Evolutionary conservation across 192 early-diverging fungal species (phyloP), one percentile per base, ranked within the genome.

Genomic region (Backusella mclennaniae): DNA sequence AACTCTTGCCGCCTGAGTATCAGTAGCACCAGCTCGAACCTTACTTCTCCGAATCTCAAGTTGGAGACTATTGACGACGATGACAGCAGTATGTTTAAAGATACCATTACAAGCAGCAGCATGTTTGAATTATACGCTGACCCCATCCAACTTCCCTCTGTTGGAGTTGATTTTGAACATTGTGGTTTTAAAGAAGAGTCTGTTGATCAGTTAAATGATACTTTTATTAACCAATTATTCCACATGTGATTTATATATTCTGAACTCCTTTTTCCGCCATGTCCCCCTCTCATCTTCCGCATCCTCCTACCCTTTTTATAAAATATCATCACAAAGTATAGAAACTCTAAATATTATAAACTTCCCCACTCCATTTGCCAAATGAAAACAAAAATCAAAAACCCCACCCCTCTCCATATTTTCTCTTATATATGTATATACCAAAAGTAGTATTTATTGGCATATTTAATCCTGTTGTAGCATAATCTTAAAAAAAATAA

Each of bases 131-230:
- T 71, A 6, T 71, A 71, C 26, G 21, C 42, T 33, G 70, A 71
- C 7, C 39, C 41, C 35, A 71, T 71, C 17, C 70, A 71, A 9
- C 31, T 71, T 19, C 70, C 70, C 46, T 44, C 70, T 6, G 70
- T 44, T 49, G 70, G 70, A 33, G 70, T 71, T 23, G 42, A 41
- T 71, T 71, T 71, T 49, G 70, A 71, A 44, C 70, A 71, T 71
- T 49, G 44, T 71, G 70, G 42, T 71, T 71, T 71, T 44, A 71
- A 71, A 39, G 42, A 39, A 23, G 70, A 71, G 29, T 41, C 41
- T 49, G 70, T 46, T 26, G 26, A 71, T 49, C 39, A 44, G 26
- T 46, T 71, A 44, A 71, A 31, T 35, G 70, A 71, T 33, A 36
- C 70, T 49, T 29, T 71, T 15, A 71, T 71, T 26, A 71, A 44